Percentiles rank a stretch among this genome's conserved stretches.
phyloP scores from a whole-genome alignment of 805 yeast genomes.

The Metschnikowia picachoensis region DNA sequence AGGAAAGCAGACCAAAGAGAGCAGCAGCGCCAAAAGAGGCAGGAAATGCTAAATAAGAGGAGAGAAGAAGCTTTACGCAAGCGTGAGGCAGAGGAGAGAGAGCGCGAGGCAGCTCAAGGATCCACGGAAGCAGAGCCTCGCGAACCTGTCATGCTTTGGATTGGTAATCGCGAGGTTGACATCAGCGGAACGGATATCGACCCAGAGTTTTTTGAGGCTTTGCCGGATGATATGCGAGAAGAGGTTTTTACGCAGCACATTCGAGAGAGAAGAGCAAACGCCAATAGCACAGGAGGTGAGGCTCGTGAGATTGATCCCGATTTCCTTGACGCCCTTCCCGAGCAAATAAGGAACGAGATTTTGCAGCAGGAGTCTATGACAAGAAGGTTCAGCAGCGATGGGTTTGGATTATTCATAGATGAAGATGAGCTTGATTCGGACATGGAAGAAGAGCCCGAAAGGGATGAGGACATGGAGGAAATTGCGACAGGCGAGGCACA shows the following conservation, averaged over 20 bases:
- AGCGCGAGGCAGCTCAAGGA: slow-evolving; percentile 11
- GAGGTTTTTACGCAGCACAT: slow-evolving; percentile 86
- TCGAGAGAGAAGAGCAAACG: slow-evolving; percentile 64
- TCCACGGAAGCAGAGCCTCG: slow-evolving; percentile 2
- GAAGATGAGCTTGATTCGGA: slow-evolving; percentile 22
- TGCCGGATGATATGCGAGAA: slow-evolving; percentile 90
- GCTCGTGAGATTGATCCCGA: slow-evolving; percentile 73
- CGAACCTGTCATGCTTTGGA: slow-evolving; percentile 61
- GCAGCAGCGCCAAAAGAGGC: slow-evolving; percentile 22
- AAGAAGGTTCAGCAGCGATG: slow-evolving; percentile 29
- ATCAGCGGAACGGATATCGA: slow-evolving; percentile 89
- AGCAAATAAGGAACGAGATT: slow-evolving; percentile 57
- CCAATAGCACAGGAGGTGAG: slow-evolving; percentile 40
- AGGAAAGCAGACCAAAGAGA: slow-evolving; percentile 29
- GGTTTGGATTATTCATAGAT: slow-evolving; percentile 12
- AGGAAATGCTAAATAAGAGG: slow-evolving; percentile 27
- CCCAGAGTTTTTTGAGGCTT: slow-evolving; percentile 82
- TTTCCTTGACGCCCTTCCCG: slow-evolving; percentile 78
- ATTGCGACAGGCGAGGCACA: slow-evolving; percentile 11
- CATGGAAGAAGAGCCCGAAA: slow-evolving; percentile 23
- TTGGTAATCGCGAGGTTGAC: slow-evolving; percentile 77
- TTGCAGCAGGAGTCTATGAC: slow-evolving; percentile 53
- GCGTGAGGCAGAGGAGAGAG: slow-evolving; percentile 26
- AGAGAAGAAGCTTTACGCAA: slow-evolving; percentile 29
- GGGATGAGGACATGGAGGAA: slow-evolving; percentile 18